Conservation (phyloP, 768 basidiomycete genomes). For the Russula sp. region DNA sequence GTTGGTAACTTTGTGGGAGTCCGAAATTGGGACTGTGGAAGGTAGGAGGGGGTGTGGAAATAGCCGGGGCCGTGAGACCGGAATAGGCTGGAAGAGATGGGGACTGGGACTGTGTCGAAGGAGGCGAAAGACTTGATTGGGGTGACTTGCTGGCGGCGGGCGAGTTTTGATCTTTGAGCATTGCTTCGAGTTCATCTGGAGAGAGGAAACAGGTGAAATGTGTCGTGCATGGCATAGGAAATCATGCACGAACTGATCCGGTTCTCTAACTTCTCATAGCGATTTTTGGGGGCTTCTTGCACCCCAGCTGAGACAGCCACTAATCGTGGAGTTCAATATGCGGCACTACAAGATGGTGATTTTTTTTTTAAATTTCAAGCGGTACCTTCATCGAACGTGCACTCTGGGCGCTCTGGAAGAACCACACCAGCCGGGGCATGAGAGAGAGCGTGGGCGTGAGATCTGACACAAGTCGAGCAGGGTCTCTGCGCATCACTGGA, state of each 20-base stretch:
- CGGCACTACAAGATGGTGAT: background rate
- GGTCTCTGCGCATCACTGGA: constrained; percentile 66
- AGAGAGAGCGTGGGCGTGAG: constrained; percentile 59
- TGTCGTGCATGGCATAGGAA: background rate
- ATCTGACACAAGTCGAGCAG: constrained; percentile 70
- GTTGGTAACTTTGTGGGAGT: constrained; percentile 1
- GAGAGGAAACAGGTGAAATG: background rate
- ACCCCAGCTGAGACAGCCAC: constrained; percentile 31
- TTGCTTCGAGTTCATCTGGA: constrained; percentile 63
- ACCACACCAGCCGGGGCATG: constrained; percentile 52
- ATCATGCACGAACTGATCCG: constrained; percentile 50
- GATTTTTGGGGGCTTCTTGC: constrained; percentile 49
- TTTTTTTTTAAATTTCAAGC: background rate
- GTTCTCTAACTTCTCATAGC: constrained; percentile 56
- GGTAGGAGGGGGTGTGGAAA: background rate
- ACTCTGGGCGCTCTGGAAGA: constrained; percentile 52
- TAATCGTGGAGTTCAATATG: constrained; percentile 20
- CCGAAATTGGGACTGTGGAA: constrained; percentile 2
- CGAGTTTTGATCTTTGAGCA: constrained; percentile 35
- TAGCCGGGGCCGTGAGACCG: background rate
- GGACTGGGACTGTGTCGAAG: constrained; percentile 1
- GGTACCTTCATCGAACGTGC: constrained; percentile 69
- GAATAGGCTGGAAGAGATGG: background rate
- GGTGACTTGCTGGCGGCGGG: background rate
- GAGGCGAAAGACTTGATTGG: constrained; percentile 5